Evolutionary conservation across 2,329 filamentous ascomycete genomes (phyloP), one percentile per base, ranked within the genome.

Genomic region (Escovopsis weberi): DNA sequence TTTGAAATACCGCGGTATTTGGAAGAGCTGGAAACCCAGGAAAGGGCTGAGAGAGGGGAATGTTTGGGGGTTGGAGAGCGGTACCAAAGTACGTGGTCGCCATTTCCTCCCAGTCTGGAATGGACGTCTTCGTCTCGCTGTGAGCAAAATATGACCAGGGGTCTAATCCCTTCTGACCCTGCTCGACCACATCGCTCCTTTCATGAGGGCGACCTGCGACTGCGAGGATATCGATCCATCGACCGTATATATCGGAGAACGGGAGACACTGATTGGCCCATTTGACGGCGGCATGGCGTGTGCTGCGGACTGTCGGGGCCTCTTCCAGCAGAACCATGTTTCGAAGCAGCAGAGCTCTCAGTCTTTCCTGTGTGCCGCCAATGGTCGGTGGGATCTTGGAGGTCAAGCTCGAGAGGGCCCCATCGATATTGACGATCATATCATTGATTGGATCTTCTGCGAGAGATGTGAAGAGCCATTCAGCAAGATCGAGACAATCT

Each of bases 191-290:
- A 55, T 96, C 89, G 46, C 80, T 82, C 38, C 83, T 75, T 56
- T 88, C 82, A 40, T 77, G 73, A 3, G 65, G 60, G 3, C 71
- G 70, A 11, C 79, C 79, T 12, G 75, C 78, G 8, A 91, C 67
- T 7, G 88, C 89, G 40, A 95, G 69, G 12, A 96, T 74, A 57
- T 95, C 78, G 38, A 95, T 83, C 85, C 86, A 95, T 39, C 91
- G 76, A 26, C 78, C 91, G 33, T 81, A 69, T 9, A 85, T 70
- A 53, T 94, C 86, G 18, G 71, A 71, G 52, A 86, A 95, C 1
- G 82, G 75, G 5, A 98, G 67, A 53, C 86, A 94, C 40, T 85
- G 75, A 56, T 96, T 96, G 10, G 86, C 85, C 69, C 89, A 95
- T 45, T 91, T 84, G 7, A 91, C 80, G 23, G 81, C 81, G 18